phyloP scores from a whole-genome alignment of 257 asterid species.

The Fraxinus pennsylvanica region DNA sequence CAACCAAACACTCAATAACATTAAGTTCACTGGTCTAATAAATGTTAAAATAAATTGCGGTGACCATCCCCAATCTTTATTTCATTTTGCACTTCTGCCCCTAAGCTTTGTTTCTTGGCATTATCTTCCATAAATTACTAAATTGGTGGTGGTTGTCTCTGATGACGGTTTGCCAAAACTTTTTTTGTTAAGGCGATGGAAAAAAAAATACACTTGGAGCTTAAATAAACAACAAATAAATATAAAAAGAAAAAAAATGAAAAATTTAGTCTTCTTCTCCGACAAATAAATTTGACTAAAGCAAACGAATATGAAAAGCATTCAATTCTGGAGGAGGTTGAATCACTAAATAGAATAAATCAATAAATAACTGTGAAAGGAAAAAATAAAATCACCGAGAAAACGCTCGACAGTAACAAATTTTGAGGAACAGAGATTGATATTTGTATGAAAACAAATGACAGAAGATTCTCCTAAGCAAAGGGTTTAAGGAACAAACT shows the following conservation, averaged over 20 bases:
- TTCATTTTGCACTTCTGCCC: no score
- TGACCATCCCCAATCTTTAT: no score
- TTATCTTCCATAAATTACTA: no score
- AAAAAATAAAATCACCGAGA: not conserved
- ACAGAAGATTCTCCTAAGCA: not conserved
- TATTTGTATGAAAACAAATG: not conserved
- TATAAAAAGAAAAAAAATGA: no score
- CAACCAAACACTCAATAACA: not conserved
- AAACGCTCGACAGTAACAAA: not conserved
- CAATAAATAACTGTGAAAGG: not conserved
- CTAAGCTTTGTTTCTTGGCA: no score
- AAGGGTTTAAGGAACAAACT: conserved; percentile 38
- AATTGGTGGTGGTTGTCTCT: no score
- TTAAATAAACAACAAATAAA: no score
- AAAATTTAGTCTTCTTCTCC: no score
- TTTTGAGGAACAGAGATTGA: not conserved
- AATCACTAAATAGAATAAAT: not conserved
- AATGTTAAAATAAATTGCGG: no score
- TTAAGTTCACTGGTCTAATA: not conserved
- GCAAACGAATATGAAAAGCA: not conserved
- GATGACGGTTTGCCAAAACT: no score
- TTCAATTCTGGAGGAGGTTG: not conserved
- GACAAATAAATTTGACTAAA: not conserved
- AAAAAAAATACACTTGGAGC: no score
- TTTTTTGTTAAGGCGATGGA: no score